Evolutionary conservation across 2,329 filamentous ascomycete genomes (phyloP), one percentile per base, ranked within the genome.

Genomic region (Rhynchosporium graminicola): DNA sequence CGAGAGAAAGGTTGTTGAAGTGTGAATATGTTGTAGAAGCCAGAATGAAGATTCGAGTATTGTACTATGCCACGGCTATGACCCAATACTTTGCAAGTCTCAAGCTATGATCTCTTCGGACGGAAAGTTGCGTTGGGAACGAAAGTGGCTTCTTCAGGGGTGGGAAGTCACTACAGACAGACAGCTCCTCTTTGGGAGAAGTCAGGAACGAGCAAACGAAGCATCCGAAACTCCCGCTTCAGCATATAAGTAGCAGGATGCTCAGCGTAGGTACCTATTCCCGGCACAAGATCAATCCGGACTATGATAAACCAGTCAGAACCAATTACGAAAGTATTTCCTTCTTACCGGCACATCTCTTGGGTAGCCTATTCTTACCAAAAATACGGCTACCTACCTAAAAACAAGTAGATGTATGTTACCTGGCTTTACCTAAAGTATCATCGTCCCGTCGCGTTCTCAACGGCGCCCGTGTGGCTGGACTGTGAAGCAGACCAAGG

Each of bases 391-490:
- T 26, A 9, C 15, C 50, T 38, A 33, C 50, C 50, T 40, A 15
- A n/a, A n/a, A 33, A 20, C 20, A 20, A 13, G 31, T 13, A 29
- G 47, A 28, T 52, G n/a, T 15, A 13, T 4, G 40, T 1, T 46
- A 9, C 2, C 43, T 38, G 36, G 33, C 33, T 52, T 38, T 40
- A 20, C 31, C n/a, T 43, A n/a, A n/a, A n/a, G n/a, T n/a, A 31
- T 54, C 42, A 40, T 62, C 60, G 60, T 59, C 56, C 61, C 61
- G 61, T 55, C 57, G 50, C 61, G 56, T 48, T 48, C 42, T 48
- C 47, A 62, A 29, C 59, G 54, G 51, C 29, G 28, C 5, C 55
- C 60, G 61, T 42, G 50, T 52, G 50, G 50, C 33, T 52, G 50
- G 33, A 52, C 31, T 52, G n/a, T 12, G 33, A 33, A 52, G 9